Conservation (phyloP, 176 grass and related monocot species). For the Tillandsia leiboldiana region DNA sequence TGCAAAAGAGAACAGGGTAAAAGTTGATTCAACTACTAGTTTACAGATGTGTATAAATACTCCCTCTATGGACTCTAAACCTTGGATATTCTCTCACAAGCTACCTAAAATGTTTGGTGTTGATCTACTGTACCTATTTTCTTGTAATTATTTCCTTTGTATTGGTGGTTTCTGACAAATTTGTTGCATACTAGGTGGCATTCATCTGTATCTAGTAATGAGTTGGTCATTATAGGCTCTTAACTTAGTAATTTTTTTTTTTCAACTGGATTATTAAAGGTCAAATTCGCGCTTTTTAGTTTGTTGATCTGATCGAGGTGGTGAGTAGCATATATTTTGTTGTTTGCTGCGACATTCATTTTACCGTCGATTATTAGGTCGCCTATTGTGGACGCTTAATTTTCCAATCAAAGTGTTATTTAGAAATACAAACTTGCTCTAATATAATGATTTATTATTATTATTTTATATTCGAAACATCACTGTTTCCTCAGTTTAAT, state of each 20-base stretch:
- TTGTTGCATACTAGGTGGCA: background rate
- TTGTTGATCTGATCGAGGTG: background rate
- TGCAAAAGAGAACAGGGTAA: background rate
- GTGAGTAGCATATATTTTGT: background rate
- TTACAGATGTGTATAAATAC: background rate
- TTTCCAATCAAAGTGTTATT: background rate
- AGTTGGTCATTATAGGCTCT: background rate
- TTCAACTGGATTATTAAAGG: too few species aligned
- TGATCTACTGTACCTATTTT: background rate
- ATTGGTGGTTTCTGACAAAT: background rate
- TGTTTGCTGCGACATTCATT: background rate
- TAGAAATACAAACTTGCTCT: background rate
- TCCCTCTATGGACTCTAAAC: conserved; percentile 2
- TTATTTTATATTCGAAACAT: background rate
- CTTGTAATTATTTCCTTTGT: background rate
- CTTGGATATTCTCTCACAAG: background rate
- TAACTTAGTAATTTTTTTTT: background rate
- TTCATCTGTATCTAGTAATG: background rate
- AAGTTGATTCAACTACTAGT: too few species aligned
- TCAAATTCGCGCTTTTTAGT: background rate
- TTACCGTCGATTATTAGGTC: background rate
- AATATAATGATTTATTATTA: background rate
- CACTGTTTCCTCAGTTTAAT: background rate
- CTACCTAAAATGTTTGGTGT: background rate
- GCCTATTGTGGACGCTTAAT: background rate